These are phyloP conservation scores for Inonotus obliquus DNA, from an alignment of 1,284 basidiomycete genomes.

Conservation along the genomic window DNA sequence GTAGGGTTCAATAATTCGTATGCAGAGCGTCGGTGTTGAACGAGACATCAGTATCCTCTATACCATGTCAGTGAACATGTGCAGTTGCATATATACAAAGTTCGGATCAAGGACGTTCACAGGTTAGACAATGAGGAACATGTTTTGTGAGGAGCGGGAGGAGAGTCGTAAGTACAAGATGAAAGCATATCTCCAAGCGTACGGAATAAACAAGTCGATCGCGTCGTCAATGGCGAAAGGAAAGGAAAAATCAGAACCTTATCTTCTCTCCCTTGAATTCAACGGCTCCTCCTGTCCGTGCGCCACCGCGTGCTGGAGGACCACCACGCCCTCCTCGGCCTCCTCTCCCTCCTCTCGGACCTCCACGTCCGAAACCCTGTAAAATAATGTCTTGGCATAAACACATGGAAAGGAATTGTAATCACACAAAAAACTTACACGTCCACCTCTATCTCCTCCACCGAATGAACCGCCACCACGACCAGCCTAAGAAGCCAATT, in stretches of 20 bases:
- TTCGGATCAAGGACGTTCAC: too few relatives aligned
- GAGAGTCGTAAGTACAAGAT: background rate
- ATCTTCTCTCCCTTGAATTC: slow-evolving; percentile 78
- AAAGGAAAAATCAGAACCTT: slow-evolving; percentile 53
- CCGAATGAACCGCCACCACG: slow-evolving; percentile 42
- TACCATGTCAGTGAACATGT: too few relatives aligned
- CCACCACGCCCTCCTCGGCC: slow-evolving; percentile 32
- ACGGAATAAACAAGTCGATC: too few relatives aligned
- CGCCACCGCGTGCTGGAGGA: slow-evolving; percentile 32
- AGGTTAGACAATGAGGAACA: too few relatives aligned
- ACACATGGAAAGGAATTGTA: slow-evolving; percentile 3
- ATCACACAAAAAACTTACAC: slow-evolving; percentile 23
- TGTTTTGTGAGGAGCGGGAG: background rate
- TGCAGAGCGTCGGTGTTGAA: too few relatives aligned
- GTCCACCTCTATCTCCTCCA: slow-evolving; percentile 32
- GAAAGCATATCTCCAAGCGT: too few relatives aligned
- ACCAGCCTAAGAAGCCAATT: slow-evolving; percentile 29
- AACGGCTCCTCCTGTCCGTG: slow-evolving; percentile 72
- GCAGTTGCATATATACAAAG: too few relatives aligned
- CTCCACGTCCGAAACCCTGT: slow-evolving; percentile 31
- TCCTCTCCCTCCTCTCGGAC: slow-evolving; percentile 41
- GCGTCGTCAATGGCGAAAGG: too few relatives aligned
- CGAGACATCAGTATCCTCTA: too few relatives aligned
- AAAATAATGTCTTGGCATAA: slow-evolving; percentile 15
- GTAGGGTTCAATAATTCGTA: too few relatives aligned